Conservation (phyloP, 768 basidiomycete genomes). For the Boletus sp. region DNA sequence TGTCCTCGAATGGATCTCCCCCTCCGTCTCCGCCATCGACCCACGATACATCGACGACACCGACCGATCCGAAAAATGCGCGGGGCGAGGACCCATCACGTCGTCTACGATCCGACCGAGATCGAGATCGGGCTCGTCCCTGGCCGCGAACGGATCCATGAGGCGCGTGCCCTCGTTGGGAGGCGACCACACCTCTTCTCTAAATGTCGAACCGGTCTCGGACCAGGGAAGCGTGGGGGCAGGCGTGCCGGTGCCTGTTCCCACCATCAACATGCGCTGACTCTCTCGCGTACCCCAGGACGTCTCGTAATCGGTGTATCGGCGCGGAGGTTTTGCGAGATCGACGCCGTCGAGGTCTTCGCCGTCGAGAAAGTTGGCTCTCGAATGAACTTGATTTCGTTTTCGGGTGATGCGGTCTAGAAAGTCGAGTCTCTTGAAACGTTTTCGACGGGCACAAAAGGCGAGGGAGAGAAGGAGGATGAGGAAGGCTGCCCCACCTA, state of each 20-base stretch:
- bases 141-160: constrained; percentile 15
- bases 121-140: constrained; percentile 32
- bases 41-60: constrained; percentile 23
- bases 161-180: constrained; percentile 32
- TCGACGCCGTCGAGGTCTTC: constrained; percentile 18
- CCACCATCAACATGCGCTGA: too few species aligned
- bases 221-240: constrained; percentile 13
- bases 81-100: constrained; percentile 43
- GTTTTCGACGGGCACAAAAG: constrained; percentile 39
- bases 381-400: constrained; percentile 15
- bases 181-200: constrained; percentile 46
- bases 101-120: constrained; percentile 45
- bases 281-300: constrained; percentile 19
- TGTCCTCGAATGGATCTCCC: constrained; percentile 17
- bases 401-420: constrained; percentile 27
- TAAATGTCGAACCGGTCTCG: constrained; percentile 47
- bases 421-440: constrained; percentile 34
- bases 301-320: constrained; percentile 20
- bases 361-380: constrained; percentile 26
- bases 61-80: constrained; percentile 25
- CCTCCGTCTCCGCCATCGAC: constrained; percentile 7
- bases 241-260: background rate
- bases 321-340: constrained; percentile 1
- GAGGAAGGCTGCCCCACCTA: constrained; percentile 37
- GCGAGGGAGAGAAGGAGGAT: constrained; percentile 35